These are phyloP conservation scores for Aspergillus sojae DNA, from an alignment of 2,329 filamentous ascomycete genomes.

Conservation along the genomic window DNA sequence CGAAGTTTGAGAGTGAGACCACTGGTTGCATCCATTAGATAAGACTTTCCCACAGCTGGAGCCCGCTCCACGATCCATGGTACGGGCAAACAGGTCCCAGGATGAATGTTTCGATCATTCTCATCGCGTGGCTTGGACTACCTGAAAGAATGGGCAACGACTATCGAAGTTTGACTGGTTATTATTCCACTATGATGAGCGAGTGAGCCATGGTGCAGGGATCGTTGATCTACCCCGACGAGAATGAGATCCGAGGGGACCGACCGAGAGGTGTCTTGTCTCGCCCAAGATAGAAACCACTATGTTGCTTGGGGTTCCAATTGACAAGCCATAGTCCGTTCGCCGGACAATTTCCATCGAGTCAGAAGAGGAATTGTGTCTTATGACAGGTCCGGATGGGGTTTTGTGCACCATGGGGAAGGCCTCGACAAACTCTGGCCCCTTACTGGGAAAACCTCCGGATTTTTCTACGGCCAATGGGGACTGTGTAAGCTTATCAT, in stretches of 20 bases:
- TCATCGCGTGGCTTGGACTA: not conserved
- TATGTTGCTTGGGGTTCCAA: not conserved
- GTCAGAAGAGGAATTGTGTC: not conserved
- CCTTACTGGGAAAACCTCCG: not conserved
- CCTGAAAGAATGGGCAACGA: not conserved
- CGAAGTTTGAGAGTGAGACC: not conserved
- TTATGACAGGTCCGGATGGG: not conserved
- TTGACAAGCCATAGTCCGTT: not conserved
- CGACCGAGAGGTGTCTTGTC: not conserved
- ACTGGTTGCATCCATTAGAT: not conserved
- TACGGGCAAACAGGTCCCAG: not conserved
- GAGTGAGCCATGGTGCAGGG: not conserved
- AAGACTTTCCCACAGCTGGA: not conserved
- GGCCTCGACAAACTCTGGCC: not conserved
- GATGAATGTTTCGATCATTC: not conserved
- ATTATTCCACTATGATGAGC: not conserved
- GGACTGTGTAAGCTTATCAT: not conserved
- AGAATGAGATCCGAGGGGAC: not conserved
- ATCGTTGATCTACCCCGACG: not conserved
- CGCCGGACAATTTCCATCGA: not conserved
- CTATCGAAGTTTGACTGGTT: not conserved
- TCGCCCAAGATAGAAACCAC: not conserved
- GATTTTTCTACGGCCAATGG: not conserved
- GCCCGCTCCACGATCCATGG: not conserved
- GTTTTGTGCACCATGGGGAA: not conserved